Evolutionary conservation across 2,329 filamentous ascomycete species (phyloP), one percentile per base, ranked within the genome.

Genomic region (Talaromyces sp.): DNA sequence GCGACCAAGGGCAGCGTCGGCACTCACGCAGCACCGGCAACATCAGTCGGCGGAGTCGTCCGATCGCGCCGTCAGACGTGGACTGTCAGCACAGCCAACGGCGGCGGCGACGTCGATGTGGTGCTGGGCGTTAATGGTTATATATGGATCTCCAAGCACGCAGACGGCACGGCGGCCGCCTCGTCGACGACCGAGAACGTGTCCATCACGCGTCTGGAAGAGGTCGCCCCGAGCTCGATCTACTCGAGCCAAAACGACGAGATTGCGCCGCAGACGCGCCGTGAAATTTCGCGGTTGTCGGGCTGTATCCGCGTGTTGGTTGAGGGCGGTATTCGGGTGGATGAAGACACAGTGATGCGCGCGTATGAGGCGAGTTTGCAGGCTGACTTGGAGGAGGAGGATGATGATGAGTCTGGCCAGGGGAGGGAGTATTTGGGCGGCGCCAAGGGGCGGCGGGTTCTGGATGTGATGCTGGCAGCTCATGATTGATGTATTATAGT

Each of bases 231-330:
- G 65, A 87, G 87, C 69, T 90, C 88, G 59, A 92, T 96, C 68
- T 99, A 99, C 77, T 95, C 91, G 60, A 96, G 91, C 72, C 92
- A 97, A 79, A 99, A 99, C 73, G 93, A 98, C 73, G 83, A 86
- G 61, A 92, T 99, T 65, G 80, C 85, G 25, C 79, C 86, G 2
- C 85, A 86, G 56, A 93, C 92, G 17, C 87, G 95, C 81, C 85
- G 88, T 64, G 95, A 98, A 81, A 97, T 99, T 75, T 88, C 91
- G 17, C 83, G 93, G 62, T 82, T 98, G 53, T 84, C 89, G 39
- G 90, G 91, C 25, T 90, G 95, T 61, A 89, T 99, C 60, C 85
- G 87, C 61, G 89, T 92, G 1, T 78, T 99, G 62, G 90, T 96
- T 1, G 89, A 96, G 73, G 86, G 89, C 52, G 91, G 91, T 0